Conservation (phyloP, 768 basidiomycete species). For the Xanthoconium stramineum region DNA sequence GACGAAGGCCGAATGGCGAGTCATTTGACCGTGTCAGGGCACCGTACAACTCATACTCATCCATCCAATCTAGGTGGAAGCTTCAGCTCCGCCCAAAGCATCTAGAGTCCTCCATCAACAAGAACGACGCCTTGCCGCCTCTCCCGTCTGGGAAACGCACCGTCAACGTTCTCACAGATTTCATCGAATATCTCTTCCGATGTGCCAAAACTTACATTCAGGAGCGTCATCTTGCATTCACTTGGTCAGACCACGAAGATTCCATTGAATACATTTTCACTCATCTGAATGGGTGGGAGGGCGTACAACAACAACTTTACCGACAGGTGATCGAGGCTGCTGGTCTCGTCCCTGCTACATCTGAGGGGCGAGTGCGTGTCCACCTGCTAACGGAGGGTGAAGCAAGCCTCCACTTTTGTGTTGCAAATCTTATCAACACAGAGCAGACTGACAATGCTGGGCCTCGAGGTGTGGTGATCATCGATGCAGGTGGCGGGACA, state of each 20-base stretch:
- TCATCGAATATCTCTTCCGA: not conserved
- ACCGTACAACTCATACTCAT: too few relatives aligned
- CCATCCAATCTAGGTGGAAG: not conserved
- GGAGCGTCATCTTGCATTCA: not conserved
- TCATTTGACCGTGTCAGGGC: not conserved
- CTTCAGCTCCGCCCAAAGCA: not conserved
- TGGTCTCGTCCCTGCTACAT: slow-evolving; percentile 13
- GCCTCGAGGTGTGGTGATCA: not conserved
- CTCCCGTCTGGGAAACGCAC: not conserved
- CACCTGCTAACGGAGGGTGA: slow-evolving; percentile 3
- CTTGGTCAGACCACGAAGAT: not conserved
- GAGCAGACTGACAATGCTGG: not conserved
- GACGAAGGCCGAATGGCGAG: not conserved
- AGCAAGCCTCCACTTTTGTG: not conserved
- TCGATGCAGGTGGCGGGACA: not conserved
- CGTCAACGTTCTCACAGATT: not conserved
- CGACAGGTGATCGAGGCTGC: slow-evolving; percentile 18
- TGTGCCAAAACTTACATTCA: not conserved
- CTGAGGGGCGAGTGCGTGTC: slow-evolving; percentile 13
- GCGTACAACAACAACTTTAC: slow-evolving; percentile 15
- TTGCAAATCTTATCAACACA: not conserved
- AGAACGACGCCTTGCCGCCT: not conserved
- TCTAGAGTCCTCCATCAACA: not conserved
- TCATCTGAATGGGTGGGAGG: too few relatives aligned
- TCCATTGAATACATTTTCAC: slow-evolving; percentile 20